phyloP scores from a whole-genome alignment of 2,329 filamentous ascomycete genomes.

The Phaeophleospora eucalypticola region DNA sequence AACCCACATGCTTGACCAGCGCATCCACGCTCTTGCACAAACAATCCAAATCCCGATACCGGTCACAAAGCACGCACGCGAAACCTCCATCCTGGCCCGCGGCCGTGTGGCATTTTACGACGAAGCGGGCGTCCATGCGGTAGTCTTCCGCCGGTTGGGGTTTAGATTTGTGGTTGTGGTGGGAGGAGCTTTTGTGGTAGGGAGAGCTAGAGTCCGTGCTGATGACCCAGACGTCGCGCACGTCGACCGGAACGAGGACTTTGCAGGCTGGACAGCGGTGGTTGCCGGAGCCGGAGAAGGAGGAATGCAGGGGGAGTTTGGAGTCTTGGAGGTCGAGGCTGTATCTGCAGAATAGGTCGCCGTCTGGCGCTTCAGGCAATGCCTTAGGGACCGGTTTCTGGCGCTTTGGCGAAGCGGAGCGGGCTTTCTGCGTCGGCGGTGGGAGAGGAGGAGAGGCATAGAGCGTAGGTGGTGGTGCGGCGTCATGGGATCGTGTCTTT shows the following conservation, averaged over 20 bases:
- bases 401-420: not conserved
- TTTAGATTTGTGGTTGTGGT: slow-evolving; percentile 3
- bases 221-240: slow-evolving; percentile 23
- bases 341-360: slow-evolving; percentile 18
- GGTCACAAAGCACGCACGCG: slow-evolving; percentile 23
- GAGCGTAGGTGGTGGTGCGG: slow-evolving; percentile 3
- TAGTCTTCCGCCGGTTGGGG: slow-evolving; percentile 14
- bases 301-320: slow-evolving; percentile 13
- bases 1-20: slow-evolving; percentile 24
- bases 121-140: slow-evolving; percentile 20
- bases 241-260: slow-evolving; percentile 21
- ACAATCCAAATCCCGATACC: slow-evolving; percentile 19
- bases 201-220: slow-evolving; percentile 9
- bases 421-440: too few species aligned
- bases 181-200: not conserved
- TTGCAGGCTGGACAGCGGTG: slow-evolving; percentile 22
- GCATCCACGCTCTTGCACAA: slow-evolving; percentile 22
- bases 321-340: slow-evolving; percentile 14
- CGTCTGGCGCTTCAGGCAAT: slow-evolving; percentile 10
- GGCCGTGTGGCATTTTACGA: slow-evolving; percentile 22
- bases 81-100: slow-evolving; percentile 13
- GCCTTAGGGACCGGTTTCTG: slow-evolving; percentile 8
- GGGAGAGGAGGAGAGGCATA: not conserved
- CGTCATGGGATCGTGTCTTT: not conserved
- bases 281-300: slow-evolving; percentile 13